A percentile compares a stretch with the other conserved stretches of the same genome.
Conservation (phyloP, 2,329 filamentous ascomycete species). For the Cytospora piceae region DNA sequence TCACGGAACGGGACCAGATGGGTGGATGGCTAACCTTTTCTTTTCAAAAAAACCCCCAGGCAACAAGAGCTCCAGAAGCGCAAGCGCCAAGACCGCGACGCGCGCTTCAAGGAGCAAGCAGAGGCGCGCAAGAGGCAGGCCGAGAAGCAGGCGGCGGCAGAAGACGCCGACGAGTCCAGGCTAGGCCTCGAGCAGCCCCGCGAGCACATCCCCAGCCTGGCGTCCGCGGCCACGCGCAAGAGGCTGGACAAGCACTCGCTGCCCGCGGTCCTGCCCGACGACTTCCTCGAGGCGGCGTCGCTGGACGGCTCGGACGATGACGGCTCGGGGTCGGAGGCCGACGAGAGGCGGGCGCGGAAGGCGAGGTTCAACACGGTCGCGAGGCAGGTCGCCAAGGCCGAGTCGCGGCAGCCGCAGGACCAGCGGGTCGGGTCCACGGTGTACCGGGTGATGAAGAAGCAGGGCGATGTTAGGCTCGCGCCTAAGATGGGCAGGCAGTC, state of each 20-base stretch:
- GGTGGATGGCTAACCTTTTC: conserved; percentile 15
- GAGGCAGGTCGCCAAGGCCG: conserved; percentile 43
- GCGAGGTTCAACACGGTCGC: conserved; percentile 50
- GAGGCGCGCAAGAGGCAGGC: conserved; percentile 49
- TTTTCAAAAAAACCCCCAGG: conserved; percentile 40
- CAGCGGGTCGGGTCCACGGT: conserved; percentile 56
- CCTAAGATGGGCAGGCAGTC: conserved; percentile 52
- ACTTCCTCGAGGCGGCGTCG: conserved; percentile 58
- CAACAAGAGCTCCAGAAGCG: conserved; percentile 55
- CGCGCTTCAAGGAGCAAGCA: conserved; percentile 59
- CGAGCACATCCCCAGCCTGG: conserved; percentile 14
- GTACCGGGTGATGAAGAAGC: conserved; percentile 53
- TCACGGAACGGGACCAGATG: not conserved
- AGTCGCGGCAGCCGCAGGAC: conserved; percentile 46
- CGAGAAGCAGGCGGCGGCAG: conserved; percentile 33
- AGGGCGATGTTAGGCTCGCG: conserved; percentile 51
- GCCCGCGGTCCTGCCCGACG: conserved; percentile 54
- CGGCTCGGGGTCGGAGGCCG: conserved; percentile 34
- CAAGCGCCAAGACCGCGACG: conserved; percentile 60
- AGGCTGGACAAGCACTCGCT: conserved; percentile 43
- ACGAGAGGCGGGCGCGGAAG: conserved; percentile 39
- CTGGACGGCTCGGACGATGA: conserved; percentile 43
- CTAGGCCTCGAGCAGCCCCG: conserved; percentile 26
- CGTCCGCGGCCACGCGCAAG: conserved; percentile 31
- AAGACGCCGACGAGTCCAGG: conserved; percentile 31